These are phyloP conservation scores for Sclerotinia borealis DNA, from an alignment of 2,329 filamentous ascomycete species.

Conservation along the genomic window DNA sequence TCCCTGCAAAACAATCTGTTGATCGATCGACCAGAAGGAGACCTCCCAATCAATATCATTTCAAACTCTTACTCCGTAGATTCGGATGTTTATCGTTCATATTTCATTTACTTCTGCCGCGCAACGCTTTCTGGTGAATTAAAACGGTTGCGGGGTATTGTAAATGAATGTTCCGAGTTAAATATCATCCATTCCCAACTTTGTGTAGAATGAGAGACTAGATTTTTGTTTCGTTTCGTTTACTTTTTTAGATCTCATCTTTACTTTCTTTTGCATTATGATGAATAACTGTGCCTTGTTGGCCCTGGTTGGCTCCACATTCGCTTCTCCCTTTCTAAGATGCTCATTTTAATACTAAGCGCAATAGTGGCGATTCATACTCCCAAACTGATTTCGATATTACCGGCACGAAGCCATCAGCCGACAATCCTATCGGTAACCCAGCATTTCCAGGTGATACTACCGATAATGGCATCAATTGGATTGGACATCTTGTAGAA, in stretches of 20 bases:
- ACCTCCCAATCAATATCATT: background rate
- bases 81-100: background rate
- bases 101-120: background rate
- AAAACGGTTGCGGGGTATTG: background rate
- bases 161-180: background rate
- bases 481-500: slow-evolving; percentile 41
- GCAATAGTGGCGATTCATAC: slow-evolving; percentile 33
- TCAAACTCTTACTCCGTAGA: background rate
- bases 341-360: background rate
- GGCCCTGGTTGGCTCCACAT: slow-evolving; percentile 5
- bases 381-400: slow-evolving; percentile 32
- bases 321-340: background rate
- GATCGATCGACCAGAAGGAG: background rate
- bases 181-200: background rate
- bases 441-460: slow-evolving; percentile 33
- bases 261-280: background rate
- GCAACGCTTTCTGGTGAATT: background rate
- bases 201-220: background rate
- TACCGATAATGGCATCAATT: slow-evolving; percentile 23
- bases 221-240: background rate
- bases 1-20: background rate
- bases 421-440: slow-evolving; percentile 33
- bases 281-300: background rate
- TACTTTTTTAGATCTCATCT: background rate
- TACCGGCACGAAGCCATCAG: slow-evolving; percentile 26